These are phyloP conservation scores for Xylariaceae sp. DNA, from an alignment of 2,329 filamentous ascomycete species.

Conservation along the genomic window DNA sequence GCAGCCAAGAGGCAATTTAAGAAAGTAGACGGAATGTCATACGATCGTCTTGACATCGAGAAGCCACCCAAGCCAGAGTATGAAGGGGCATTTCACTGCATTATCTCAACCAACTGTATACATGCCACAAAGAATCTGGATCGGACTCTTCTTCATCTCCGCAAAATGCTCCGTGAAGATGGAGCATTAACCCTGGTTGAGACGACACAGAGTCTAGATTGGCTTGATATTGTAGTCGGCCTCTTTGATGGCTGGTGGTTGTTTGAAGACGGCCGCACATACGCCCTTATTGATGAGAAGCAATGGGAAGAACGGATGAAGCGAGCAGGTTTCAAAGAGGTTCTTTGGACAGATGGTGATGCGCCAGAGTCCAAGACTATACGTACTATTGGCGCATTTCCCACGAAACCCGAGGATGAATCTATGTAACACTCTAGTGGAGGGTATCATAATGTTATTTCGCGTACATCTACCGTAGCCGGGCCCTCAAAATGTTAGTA, in stretches of 20 bases:
- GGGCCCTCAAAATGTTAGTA: no score
- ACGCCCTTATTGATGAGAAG: background rate
- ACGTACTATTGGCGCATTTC: background rate
- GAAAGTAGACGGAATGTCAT: background rate
- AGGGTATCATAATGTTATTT: no score
- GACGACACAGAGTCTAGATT: background rate
- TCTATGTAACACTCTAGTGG: no score
- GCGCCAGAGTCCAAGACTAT: background rate
- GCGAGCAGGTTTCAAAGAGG: background rate
- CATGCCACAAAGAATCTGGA: background rate
- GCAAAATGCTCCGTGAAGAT: background rate
- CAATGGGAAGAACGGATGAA: background rate
- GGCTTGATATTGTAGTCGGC: background rate
- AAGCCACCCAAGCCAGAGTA: background rate
- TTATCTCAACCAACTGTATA: background rate
- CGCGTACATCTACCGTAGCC: no score
- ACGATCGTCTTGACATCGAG: background rate
- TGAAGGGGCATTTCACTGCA: background rate
- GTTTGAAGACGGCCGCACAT: background rate
- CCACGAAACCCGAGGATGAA: no score
- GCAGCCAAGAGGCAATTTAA: background rate
- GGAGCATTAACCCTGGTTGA: background rate
- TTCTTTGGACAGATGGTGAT: background rate
- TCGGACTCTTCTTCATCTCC: background rate
- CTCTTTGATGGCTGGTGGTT: background rate